phyloP scores from a whole-genome alignment of 208 protist genomes.

The Leptomonas pyrrhocoris region DNA sequence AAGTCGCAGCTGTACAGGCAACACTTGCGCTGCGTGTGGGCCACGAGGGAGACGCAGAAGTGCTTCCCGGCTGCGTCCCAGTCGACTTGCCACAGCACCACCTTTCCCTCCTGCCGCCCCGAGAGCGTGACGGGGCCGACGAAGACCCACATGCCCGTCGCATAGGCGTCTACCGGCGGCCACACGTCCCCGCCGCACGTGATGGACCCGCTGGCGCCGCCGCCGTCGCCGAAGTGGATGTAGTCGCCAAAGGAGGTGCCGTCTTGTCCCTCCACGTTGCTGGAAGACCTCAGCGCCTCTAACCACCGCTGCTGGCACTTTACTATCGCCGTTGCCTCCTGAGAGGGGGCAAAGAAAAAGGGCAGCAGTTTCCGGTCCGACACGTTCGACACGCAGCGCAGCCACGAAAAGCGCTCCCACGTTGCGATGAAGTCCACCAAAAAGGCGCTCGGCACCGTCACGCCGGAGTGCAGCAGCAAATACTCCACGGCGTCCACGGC shows the following conservation, averaged over 20 bases:
- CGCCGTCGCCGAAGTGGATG: slow-evolving; percentile 44
- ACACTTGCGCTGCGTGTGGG: slow-evolving; percentile 30
- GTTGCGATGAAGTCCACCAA: slow-evolving; percentile 37
- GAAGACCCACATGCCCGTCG: slow-evolving; percentile 47
- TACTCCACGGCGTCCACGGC: slow-evolving; percentile 36
- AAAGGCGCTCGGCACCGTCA: slow-evolving; percentile 37
- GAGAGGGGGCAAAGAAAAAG: slow-evolving; percentile 33
- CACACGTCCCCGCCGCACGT: slow-evolving; percentile 42
- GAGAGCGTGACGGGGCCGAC: slow-evolving; percentile 31
- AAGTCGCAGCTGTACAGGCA: slow-evolving; percentile 38
- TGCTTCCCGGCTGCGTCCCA: slow-evolving; percentile 35
- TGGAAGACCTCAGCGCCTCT: slow-evolving; percentile 21
- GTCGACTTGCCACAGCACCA: slow-evolving; percentile 47
- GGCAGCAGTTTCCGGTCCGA: slow-evolving; percentile 28
- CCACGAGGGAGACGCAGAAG: slow-evolving; percentile 32
- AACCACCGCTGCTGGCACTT: slow-evolving; percentile 38
- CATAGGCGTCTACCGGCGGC: slow-evolving; percentile 64
- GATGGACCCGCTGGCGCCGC: slow-evolving; percentile 44
- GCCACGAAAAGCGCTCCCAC: slow-evolving; percentile 28
- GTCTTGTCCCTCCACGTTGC: background rate
- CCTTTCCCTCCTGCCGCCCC: slow-evolving; percentile 20
- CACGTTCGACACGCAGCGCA: slow-evolving; percentile 41
- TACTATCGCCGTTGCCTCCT: slow-evolving; percentile 14
- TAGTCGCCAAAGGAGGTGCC: slow-evolving; percentile 25
- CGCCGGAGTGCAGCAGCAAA: slow-evolving; percentile 36